Conservation (phyloP, 805 yeast species). For the Vanderwaltozyma yarrowii region DNA sequence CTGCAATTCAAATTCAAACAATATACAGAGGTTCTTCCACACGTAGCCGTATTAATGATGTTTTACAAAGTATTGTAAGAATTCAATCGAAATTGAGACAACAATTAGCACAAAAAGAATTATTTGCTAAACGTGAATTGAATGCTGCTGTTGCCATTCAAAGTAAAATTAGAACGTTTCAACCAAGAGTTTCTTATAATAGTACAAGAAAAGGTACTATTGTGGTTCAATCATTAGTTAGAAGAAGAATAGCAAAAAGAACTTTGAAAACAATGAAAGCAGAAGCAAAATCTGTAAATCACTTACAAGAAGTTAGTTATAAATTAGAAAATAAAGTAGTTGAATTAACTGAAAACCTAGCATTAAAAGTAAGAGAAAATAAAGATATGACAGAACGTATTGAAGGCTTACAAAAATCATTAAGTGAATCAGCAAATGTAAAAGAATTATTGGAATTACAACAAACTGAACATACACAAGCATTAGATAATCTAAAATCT, state of each 20-base stretch:
- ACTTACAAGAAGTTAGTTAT: slow-evolving; percentile 83
- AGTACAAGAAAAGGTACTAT: slow-evolving; percentile 46
- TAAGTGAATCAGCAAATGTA: slow-evolving; percentile 44
- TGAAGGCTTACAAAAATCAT: slow-evolving; percentile 36
- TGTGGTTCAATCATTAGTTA: slow-evolving; percentile 62
- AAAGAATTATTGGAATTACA: slow-evolving; percentile 46
- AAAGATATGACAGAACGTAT: slow-evolving; percentile 58
- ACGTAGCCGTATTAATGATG: slow-evolving; percentile 30
- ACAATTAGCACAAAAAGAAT: slow-evolving; percentile 40
- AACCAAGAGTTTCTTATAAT: slow-evolving; percentile 45
- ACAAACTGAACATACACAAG: slow-evolving; percentile 43
- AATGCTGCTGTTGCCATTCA: slow-evolving; percentile 67
- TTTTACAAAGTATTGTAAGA: slow-evolving; percentile 26
- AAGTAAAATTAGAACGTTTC: slow-evolving; percentile 56
- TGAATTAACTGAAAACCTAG: slow-evolving; percentile 77
- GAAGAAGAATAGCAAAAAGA: slow-evolving; percentile 64
- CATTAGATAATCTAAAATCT: slow-evolving; percentile 34
- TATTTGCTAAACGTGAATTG: slow-evolving; percentile 40
- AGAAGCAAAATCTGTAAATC: slow-evolving; percentile 91
- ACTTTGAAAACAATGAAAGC: slow-evolving; percentile 55
- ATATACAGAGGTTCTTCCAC: slow-evolving; percentile 44
- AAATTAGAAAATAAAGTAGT: slow-evolving; percentile 95
- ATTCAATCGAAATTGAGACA: slow-evolving; percentile 48
- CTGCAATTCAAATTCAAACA: slow-evolving; percentile 68
- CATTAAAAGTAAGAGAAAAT: slow-evolving; percentile 74